Percentiles rank a stretch among this genome's conserved stretches.
These are phyloP conservation scores for Colletotrichum sansevieriae DNA, from an alignment of 2,329 filamentous ascomycete genomes.

Conservation along the genomic window DNA sequence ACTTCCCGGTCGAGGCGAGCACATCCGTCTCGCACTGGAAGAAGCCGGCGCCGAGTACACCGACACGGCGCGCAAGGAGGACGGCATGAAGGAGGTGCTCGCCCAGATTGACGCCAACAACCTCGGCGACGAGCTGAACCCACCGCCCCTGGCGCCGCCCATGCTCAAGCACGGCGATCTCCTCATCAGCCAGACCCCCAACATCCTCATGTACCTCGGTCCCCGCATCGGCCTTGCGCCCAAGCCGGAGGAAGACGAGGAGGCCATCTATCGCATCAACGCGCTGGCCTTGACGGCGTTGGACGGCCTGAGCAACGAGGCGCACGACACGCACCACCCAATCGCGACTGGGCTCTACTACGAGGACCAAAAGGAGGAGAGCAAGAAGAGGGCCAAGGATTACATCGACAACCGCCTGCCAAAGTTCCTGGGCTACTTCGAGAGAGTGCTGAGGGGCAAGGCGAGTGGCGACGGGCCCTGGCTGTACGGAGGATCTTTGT, in stretches of 20 bases:
- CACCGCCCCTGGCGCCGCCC: slow-evolving; percentile 76
- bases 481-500: slow-evolving; percentile 74
- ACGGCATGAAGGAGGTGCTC: slow-evolving; percentile 66
- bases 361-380: slow-evolving; percentile 80
- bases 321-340: slow-evolving; percentile 83
- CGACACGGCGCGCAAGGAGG: slow-evolving; percentile 64
- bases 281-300: slow-evolving; percentile 76
- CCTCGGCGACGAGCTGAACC: slow-evolving; percentile 67
- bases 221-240: slow-evolving; percentile 69
- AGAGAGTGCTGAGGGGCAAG: slow-evolving; percentile 72
- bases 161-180: slow-evolving; percentile 73
- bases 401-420: slow-evolving; percentile 74
- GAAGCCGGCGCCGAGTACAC: slow-evolving; percentile 74
- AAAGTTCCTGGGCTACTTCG: slow-evolving; percentile 79
- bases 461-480: slow-evolving; percentile 70
- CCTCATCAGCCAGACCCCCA: slow-evolving; percentile 76
- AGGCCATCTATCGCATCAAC: slow-evolving; percentile 70
- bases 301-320: slow-evolving; percentile 77
- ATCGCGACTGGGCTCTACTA: slow-evolving; percentile 72
- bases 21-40: slow-evolving; percentile 79
- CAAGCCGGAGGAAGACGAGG: slow-evolving; percentile 55
- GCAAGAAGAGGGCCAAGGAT: slow-evolving; percentile 67
- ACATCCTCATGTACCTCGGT: slow-evolving; percentile 79
- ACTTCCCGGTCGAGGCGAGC: slow-evolving; percentile 81
- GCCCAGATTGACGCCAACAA: slow-evolving; percentile 60